Conservation (phyloP, 2,329 filamentous ascomycete genomes). For the Chlorencoelia australis region DNA sequence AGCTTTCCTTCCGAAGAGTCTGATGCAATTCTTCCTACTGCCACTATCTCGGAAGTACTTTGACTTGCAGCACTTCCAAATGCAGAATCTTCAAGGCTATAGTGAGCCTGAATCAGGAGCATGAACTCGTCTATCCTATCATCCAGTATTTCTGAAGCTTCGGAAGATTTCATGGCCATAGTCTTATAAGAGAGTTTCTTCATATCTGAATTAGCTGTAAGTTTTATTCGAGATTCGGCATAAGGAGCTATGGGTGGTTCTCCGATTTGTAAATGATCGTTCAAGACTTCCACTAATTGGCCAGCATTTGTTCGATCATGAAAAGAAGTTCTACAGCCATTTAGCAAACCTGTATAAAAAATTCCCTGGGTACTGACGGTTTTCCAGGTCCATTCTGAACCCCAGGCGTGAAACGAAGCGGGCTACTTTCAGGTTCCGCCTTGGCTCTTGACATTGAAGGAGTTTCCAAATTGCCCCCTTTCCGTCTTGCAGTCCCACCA, state of each 20-base stretch:
- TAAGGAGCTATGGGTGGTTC: slow-evolving; percentile 64
- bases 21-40: slow-evolving; percentile 83
- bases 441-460: slow-evolving; percentile 39
- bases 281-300: slow-evolving; percentile 74
- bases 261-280: slow-evolving; percentile 57
- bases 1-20: slow-evolving; percentile 80
- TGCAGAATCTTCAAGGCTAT: slow-evolving; percentile 65
- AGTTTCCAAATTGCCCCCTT: slow-evolving; percentile 31
- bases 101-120: slow-evolving; percentile 60
- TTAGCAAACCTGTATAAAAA: background rate
- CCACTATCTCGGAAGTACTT: slow-evolving; percentile 77
- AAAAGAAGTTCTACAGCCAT: slow-evolving; percentile 53
- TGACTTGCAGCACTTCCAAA: slow-evolving; percentile 84
- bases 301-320: slow-evolving; percentile 68
- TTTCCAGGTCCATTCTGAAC: slow-evolving; percentile 12
- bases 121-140: slow-evolving; percentile 90
- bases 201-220: slow-evolving; percentile 77
- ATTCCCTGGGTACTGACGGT: slow-evolving; percentile 14
- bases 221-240: slow-evolving; percentile 66
- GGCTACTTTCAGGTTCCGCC: slow-evolving; percentile 34
- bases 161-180: slow-evolving; percentile 88
- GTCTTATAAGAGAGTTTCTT: slow-evolving; percentile 89
- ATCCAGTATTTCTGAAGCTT: slow-evolving; percentile 86
- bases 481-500: slow-evolving; percentile 20
- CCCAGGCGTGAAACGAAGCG: slow-evolving; percentile 31